These are phyloP conservation scores for Insectozyma bohioensis DNA, from an alignment of 1,139 yeast species.

Conservation along the genomic window DNA sequence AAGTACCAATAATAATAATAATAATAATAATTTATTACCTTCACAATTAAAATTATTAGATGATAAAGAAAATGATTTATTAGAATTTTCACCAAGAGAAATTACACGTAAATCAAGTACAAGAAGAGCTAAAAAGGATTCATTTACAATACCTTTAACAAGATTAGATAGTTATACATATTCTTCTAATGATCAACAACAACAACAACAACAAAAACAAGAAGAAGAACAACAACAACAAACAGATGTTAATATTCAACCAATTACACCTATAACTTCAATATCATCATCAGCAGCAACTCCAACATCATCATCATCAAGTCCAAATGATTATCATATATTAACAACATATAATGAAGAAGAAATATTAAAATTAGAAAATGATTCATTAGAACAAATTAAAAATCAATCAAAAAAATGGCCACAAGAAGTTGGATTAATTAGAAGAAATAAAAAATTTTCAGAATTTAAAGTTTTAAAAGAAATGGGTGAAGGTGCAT, in stretches of 20 bases:
- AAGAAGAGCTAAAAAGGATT: constrained; percentile 30
- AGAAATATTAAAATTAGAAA: constrained; percentile 44
- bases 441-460: constrained; percentile 65
- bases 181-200: constrained; percentile 1
- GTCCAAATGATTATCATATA: constrained; percentile 3
- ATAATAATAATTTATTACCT: constrained; percentile 37
- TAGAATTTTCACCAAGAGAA: constrained; percentile 35
- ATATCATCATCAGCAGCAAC: not conserved
- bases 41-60: constrained; percentile 56
- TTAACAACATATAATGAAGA: constrained; percentile 32
- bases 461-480: constrained; percentile 69
- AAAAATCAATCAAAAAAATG: constrained; percentile 40
- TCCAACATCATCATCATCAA: constrained; percentile 1
- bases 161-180: constrained; percentile 9
- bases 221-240: no score
- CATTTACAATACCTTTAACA: constrained; percentile 25
- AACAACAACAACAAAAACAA: constrained; percentile 1
- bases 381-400: constrained; percentile 37
- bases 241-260: no score
- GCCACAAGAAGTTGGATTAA: constrained; percentile 59
- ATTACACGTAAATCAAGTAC: constrained; percentile 39
- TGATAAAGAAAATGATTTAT: constrained; percentile 29
- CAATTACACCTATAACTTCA: no score
- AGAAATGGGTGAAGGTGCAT: constrained; percentile 94
- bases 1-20: constrained; percentile 5